A percentile compares a stretch with the other conserved stretches of the same genome.
phyloP scores from a whole-genome alignment of 352 stramenopile genomes.

The Phytophthora syringae region DNA sequence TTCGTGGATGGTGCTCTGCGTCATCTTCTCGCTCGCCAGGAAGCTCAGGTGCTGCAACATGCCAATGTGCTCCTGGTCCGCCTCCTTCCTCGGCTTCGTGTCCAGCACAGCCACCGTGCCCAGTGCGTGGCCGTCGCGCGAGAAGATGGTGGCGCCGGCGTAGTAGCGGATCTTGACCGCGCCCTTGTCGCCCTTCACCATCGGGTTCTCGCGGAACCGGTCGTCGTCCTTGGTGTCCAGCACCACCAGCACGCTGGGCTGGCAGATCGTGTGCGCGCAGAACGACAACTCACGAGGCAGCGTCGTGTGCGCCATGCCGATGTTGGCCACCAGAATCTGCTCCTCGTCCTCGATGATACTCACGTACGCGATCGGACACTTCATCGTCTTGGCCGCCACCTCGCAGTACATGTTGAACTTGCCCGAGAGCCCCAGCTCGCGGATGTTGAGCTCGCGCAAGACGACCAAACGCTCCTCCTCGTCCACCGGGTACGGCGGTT shows the following conservation, averaged over 20 bases:
- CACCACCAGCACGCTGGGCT: slow-evolving; percentile 81
- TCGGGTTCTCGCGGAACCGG: slow-evolving; percentile 87
- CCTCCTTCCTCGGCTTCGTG: slow-evolving; percentile 77
- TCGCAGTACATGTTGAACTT: slow-evolving; percentile 92
- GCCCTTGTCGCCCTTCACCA: slow-evolving; percentile 87
- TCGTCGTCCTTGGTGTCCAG: slow-evolving; percentile 88
- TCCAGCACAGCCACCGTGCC: slow-evolving; percentile 87
- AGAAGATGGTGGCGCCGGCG: slow-evolving; percentile 85
- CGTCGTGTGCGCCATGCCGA: slow-evolving; percentile 84
- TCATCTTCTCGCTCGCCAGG: slow-evolving; percentile 89
- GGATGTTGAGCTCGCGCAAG: slow-evolving; percentile 83
- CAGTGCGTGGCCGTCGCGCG: slow-evolving; percentile 74
- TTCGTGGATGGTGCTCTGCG: slow-evolving; percentile 78
- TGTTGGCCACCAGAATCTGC: slow-evolving; percentile 85
- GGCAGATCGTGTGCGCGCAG: slow-evolving; percentile 88
- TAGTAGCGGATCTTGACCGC: slow-evolving; percentile 91
- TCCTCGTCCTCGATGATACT: slow-evolving; percentile 88
- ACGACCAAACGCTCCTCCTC: slow-evolving; percentile 79
- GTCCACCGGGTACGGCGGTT: slow-evolving; percentile 80
- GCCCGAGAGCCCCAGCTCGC: slow-evolving; percentile 67
- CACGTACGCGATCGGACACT: slow-evolving; percentile 87
- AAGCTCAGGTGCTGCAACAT: slow-evolving; percentile 90
- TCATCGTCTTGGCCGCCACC: slow-evolving; percentile 88
- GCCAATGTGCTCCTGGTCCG: slow-evolving; percentile 87
- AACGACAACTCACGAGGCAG: slow-evolving; percentile 84